Conservation (phyloP, 108 stramenopile species). For the Bacterosira constricta region DNA sequence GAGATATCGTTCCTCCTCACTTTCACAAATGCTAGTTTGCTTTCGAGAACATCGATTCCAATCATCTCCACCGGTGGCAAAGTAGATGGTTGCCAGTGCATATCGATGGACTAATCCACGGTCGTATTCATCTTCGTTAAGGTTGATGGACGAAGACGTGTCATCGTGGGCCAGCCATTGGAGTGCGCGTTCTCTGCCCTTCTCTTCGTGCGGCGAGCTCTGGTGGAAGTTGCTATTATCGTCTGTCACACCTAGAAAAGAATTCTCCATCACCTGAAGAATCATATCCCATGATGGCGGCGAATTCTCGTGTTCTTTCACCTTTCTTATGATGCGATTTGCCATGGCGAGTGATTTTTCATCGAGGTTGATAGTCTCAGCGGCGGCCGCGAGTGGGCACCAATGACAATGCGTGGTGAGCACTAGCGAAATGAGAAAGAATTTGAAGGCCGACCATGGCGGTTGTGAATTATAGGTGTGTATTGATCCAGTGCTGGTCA, state of each 20-base stretch:
- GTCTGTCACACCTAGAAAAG: background rate
- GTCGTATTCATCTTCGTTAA: constrained; percentile 6
- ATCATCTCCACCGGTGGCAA: constrained; percentile 29
- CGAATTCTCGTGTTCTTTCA: background rate
- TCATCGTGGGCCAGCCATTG: background rate
- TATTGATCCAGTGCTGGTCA: too few relatives aligned
- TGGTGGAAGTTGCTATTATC: background rate
- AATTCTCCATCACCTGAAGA: background rate
- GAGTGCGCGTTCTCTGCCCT: background rate
- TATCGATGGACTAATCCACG: constrained; percentile 42
- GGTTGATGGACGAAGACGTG: background rate
- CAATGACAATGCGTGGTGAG: too few relatives aligned
- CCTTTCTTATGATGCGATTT: background rate
- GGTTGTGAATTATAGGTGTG: too few relatives aligned
- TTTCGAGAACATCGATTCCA: constrained; percentile 45
- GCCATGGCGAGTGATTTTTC: background rate
- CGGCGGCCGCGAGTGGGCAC: background rate
- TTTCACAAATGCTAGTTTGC: too few relatives aligned
- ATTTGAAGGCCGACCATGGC: too few relatives aligned
- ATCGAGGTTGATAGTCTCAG: background rate
- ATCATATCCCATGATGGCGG: background rate
- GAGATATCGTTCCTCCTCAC: constrained; percentile 12
- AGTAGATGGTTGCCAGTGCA: constrained; percentile 60
- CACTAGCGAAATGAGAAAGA: too few relatives aligned
- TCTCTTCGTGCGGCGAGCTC: background rate